These are phyloP conservation scores for Agrocybe praecox DNA, from an alignment of 768 basidiomycete species.

Conservation along the genomic window DNA sequence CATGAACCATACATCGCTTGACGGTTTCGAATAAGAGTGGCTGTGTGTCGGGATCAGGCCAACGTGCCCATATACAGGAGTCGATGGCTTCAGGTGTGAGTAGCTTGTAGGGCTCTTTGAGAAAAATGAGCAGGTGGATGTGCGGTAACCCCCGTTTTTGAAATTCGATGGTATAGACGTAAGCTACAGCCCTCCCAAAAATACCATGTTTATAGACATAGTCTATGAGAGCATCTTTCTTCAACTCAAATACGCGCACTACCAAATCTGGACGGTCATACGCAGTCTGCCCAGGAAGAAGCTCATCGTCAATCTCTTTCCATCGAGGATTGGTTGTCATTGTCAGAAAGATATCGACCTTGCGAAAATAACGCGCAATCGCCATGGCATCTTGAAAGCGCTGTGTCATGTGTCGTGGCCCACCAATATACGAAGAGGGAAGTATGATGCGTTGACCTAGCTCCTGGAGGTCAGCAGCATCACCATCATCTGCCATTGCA, in stretches of 20 bases:
- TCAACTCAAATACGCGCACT: slow-evolving; percentile 40
- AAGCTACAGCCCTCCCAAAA: slow-evolving; percentile 43
- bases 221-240: slow-evolving; percentile 36
- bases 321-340: slow-evolving; percentile 55
- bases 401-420: slow-evolving; percentile 44
- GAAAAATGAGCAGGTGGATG: slow-evolving; percentile 50
- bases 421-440: slow-evolving; percentile 41
- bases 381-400: slow-evolving; percentile 49
- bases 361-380: slow-evolving; percentile 35
- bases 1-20: slow-evolving; percentile 36
- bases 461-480: slow-evolving; percentile 25
- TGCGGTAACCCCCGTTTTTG: slow-evolving; percentile 61
- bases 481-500: slow-evolving; percentile 22
- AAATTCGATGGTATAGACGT: slow-evolving; percentile 57
- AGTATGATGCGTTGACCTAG: slow-evolving; percentile 37
- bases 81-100: slow-evolving; percentile 39
- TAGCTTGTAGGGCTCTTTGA: slow-evolving; percentile 34
- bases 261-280: slow-evolving; percentile 52
- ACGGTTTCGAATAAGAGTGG: slow-evolving; percentile 32
- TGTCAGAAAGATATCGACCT: slow-evolving; percentile 51
- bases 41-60: slow-evolving; percentile 40
- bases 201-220: slow-evolving; percentile 37
- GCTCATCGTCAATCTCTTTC: slow-evolving; percentile 41
- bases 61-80: slow-evolving; percentile 37
- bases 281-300: slow-evolving; percentile 39